Evolutionary conservation across 176 grass and related monocot species (phyloP), one percentile per base, ranked within the genome.

Genomic region (Oryza longistaminata): DNA sequence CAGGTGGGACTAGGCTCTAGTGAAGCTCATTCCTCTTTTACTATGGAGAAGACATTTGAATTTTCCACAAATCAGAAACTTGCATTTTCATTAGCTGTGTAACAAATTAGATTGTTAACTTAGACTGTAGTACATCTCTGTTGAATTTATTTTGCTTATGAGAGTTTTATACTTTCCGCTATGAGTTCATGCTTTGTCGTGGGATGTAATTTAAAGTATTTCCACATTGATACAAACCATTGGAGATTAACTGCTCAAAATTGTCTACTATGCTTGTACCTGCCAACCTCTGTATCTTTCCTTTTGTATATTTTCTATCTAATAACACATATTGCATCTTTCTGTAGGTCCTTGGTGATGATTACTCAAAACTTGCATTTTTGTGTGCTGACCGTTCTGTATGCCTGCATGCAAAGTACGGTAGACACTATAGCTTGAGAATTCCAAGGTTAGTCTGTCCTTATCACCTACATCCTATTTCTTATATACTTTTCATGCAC

Each of bases 311-410:
- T 79, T 74, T 72, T 81, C 13, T 14, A 50, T 50, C 15, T 88
- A 70, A 82, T 40, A 82, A 37, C 49, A 37, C 49, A 22, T 14
- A 65, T 78, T 66, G n/a, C 66, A 76, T 89, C 44, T 81, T 55
- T 76, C 5, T 87, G 70, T 84, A 98, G 93, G 85, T 98, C 70
- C 88, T 98, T 66, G 83, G 48, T 78, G 96, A 93, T 50, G 93
- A 93, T 67, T 95, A 98, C 79, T 98, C 96, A 33, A 98, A 98
- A 87, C 90, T 95, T 48, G 93, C 83, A 0, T 98, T 98, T 75
- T 67, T 98, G 26, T 98, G 93, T 81, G 91, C 96, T 78, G 96
- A 98, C 71, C 96, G 91, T 68, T 93, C 96, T 85, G 81, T 98
- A 85, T 82, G 88, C 81, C 83, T 98, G 62, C 96, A 98, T 88